Conservation (phyloP, 2,329 filamentous ascomycete genomes). For the Chrysosporium keratinophilum region DNA sequence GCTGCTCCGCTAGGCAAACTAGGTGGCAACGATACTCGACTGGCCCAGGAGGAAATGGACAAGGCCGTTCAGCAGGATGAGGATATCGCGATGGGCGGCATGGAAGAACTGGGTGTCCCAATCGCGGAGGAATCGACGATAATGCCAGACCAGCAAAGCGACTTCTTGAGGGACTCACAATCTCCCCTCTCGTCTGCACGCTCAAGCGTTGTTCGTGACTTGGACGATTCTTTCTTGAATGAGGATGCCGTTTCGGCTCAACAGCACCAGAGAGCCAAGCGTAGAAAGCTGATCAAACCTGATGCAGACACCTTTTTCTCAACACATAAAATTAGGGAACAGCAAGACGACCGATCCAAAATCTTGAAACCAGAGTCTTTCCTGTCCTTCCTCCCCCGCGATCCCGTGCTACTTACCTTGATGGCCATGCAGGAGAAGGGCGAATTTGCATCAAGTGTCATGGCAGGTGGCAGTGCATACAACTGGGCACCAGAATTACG, state of each 20-base stretch:
- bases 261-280: conserved; percentile 64
- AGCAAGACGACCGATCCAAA: conserved; percentile 73
- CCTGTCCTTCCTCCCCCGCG: conserved; percentile 73
- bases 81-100: conserved; percentile 38
- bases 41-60: conserved; percentile 48
- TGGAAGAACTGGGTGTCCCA: conserved; percentile 46
- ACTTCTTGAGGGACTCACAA: conserved; percentile 36
- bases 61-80: conserved; percentile 47
- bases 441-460: conserved; percentile 76
- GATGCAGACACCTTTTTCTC: conserved; percentile 72
- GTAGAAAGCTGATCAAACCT: conserved; percentile 70
- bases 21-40: conserved; percentile 25
- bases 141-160: conserved; percentile 21
- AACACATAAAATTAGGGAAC: conserved; percentile 67
- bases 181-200: conserved; percentile 48
- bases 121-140: conserved; percentile 45
- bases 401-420: conserved; percentile 74
- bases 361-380: conserved; percentile 77
- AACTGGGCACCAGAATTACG: conserved; percentile 88
- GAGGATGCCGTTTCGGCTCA: conserved; percentile 45
- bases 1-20: conserved; percentile 35
- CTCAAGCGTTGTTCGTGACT: conserved; percentile 46
- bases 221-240: conserved; percentile 49
- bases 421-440: conserved; percentile 88
- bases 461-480: conserved; percentile 66